Conservation (phyloP, 2,329 filamentous ascomycete genomes). For the Fusarium oxysporum region DNA sequence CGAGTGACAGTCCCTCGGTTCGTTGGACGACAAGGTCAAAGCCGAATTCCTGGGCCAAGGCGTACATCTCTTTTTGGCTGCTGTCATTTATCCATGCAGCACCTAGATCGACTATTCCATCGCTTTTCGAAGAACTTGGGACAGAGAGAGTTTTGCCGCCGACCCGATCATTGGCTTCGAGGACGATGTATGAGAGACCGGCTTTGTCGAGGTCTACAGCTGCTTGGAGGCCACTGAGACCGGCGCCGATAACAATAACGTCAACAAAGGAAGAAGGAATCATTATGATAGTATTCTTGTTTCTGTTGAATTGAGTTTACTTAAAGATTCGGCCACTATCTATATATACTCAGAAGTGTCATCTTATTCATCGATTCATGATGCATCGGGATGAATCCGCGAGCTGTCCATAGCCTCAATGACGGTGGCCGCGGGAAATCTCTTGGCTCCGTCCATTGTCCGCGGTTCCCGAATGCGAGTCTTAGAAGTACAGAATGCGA, state of each 20-base stretch:
- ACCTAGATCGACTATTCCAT: constrained; percentile 9
- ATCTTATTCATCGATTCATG: background rate
- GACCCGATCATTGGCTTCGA: constrained; percentile 60
- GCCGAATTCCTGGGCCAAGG: constrained; percentile 1
- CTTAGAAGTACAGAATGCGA: background rate
- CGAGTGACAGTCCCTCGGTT: background rate
- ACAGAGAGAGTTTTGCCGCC: constrained; percentile 55
- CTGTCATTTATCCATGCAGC: constrained; percentile 34
- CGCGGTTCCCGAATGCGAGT: background rate
- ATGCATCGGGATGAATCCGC: background rate
- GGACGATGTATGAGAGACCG: constrained; percentile 52
- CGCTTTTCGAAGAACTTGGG: rapidly evolving
- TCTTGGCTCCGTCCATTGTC: background rate
- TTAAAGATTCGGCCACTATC: rapidly evolving
- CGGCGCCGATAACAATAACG: background rate
- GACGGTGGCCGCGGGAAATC: background rate
- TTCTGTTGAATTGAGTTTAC: rapidly evolving
- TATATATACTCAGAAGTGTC: background rate
- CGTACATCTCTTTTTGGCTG: constrained; percentile 13
- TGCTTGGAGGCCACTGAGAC: constrained; percentile 51
- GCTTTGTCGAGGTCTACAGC: constrained; percentile 47
- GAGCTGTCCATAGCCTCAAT: rapidly evolving
- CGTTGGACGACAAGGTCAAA: constrained; percentile 8
- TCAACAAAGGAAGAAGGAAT: background rate
- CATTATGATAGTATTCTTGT: background rate